Conservation (phyloP, 2,329 filamentous ascomycete species). For the Alternaria dauci region DNA sequence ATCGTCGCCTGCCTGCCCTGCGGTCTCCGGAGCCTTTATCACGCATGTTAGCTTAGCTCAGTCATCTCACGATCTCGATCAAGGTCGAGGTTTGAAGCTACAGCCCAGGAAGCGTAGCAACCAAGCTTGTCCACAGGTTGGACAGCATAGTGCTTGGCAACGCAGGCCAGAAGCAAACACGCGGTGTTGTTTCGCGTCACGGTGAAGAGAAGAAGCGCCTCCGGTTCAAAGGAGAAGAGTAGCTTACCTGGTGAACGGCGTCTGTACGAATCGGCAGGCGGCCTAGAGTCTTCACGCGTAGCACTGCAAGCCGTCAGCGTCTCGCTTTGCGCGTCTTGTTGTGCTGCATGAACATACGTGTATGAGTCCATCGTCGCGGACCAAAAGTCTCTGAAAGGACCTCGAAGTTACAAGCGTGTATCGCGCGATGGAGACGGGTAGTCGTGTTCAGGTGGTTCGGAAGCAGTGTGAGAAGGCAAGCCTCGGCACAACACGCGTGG, state of each 20-base stretch:
- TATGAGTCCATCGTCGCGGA: conserved; percentile 49
- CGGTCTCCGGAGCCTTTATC: conserved; percentile 39
- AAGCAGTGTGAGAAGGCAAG: conserved; percentile 23
- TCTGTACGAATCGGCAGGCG: conserved; percentile 55
- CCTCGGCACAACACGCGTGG: conserved; percentile 28
- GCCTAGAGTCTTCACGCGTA: conserved; percentile 66
- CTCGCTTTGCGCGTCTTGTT: not conserved
- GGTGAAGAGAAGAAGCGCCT: not conserved
- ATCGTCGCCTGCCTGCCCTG: conserved; percentile 60
- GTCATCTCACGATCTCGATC: not conserved
- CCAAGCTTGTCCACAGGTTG: not conserved
- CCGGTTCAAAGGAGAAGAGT: not conserved
- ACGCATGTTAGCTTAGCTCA: conserved; percentile 10
- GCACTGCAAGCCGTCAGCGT: conserved; percentile 31
- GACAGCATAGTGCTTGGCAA: not conserved
- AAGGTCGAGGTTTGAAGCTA: not conserved
- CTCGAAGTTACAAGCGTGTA: not conserved
- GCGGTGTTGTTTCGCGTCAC: not conserved
- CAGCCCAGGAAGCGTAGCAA: not conserved
- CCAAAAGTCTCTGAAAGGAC: not conserved
- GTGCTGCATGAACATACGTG: conserved; percentile 36
- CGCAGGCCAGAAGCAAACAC: not conserved
- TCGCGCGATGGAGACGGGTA: conserved; percentile 8
- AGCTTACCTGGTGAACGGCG: conserved; percentile 74
- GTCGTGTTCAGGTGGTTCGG: conserved; percentile 21